These are phyloP conservation scores for Clarireedia monteithiana DNA, from an alignment of 2,329 filamentous ascomycete genomes.

Conservation along the genomic window DNA sequence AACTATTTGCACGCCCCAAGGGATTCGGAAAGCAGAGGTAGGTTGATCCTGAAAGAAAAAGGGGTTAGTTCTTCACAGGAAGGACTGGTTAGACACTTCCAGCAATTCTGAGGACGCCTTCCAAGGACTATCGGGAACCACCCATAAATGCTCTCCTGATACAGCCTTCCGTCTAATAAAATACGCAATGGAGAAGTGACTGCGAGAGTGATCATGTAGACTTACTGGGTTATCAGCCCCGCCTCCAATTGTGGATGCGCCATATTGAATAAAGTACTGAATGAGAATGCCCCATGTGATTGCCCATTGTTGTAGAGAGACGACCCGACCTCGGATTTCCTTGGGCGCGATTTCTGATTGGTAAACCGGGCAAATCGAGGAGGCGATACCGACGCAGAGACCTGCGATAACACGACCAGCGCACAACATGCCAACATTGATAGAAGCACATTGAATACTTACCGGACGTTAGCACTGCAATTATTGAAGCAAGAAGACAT, in stretches of 20 bases:
- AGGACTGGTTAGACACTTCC: background rate
- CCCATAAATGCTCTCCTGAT: too few species aligned
- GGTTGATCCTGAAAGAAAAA: constrained; percentile 33
- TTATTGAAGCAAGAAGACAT: background rate
- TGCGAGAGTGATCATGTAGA: background rate
- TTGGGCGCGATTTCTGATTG: constrained; percentile 57
- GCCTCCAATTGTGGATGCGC: constrained; percentile 46
- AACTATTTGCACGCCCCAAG: constrained; percentile 53
- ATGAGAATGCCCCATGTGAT: constrained; percentile 65
- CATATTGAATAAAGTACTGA: constrained; percentile 61
- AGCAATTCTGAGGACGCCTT: too few species aligned
- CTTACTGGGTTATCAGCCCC: constrained; percentile 37
- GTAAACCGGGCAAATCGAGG: constrained; percentile 60
- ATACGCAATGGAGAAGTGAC: too few species aligned
- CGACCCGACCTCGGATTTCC: constrained; percentile 49
- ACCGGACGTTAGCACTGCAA: constrained; percentile 15
- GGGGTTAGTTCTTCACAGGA: background rate
- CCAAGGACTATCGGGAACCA: too few species aligned
- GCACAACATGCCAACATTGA: constrained; percentile 63
- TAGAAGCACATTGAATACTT: constrained; percentile 51
- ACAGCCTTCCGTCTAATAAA: too few species aligned
- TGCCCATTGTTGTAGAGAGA: constrained; percentile 61
- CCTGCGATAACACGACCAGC: constrained; percentile 65
- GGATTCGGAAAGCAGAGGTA: constrained; percentile 48
- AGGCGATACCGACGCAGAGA: constrained; percentile 64